These are phyloP conservation scores for Trypanosoma grayi DNA, from an alignment of 208 protist species.

Conservation along the genomic window DNA sequence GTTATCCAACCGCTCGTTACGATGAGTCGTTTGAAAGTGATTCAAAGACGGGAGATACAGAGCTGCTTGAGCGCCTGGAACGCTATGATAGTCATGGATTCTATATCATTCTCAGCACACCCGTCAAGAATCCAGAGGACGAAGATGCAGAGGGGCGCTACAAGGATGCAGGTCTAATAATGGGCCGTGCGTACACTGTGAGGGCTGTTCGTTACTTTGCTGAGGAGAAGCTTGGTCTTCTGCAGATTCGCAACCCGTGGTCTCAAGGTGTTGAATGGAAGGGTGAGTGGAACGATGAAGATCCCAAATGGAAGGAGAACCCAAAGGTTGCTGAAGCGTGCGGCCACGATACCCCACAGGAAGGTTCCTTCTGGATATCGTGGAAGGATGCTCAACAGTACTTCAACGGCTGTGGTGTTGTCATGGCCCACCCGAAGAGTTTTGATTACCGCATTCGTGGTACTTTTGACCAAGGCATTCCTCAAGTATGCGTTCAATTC, in stretches of 20 bases:
- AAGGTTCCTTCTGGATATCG: constrained; percentile 64
- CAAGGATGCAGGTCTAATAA: constrained; percentile 19
- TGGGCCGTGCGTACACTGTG: constrained; percentile 24
- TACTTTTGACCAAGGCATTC: constrained; percentile 31
- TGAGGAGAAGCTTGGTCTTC: constrained; percentile 14
- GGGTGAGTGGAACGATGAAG: constrained; percentile 19
- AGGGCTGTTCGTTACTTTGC: constrained; percentile 7
- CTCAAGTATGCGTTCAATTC: constrained; percentile 45
- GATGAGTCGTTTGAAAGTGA: constrained; percentile 24
- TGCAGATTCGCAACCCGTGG: constrained; percentile 31
- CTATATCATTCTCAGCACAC: constrained; percentile 29
- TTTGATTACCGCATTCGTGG: constrained; percentile 49
- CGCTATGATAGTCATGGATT: constrained; percentile 21
- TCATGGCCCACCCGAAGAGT: constrained; percentile 44
- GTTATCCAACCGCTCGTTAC: constrained; percentile 36
- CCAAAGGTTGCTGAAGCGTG: constrained; percentile 26
- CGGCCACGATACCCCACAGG: background rate
- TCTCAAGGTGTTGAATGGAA: constrained; percentile 23
- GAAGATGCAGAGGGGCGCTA: constrained; percentile 19
- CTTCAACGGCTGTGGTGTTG: constrained; percentile 62
- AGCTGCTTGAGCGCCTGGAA: constrained; percentile 23
- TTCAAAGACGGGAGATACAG: constrained; percentile 3
- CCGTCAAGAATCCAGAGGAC: background rate
- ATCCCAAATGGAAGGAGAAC: constrained; percentile 20
- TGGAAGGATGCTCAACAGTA: constrained; percentile 54